Conservation (phyloP, 768 basidiomycete species). For the Pleurotus tuoliensis region DNA sequence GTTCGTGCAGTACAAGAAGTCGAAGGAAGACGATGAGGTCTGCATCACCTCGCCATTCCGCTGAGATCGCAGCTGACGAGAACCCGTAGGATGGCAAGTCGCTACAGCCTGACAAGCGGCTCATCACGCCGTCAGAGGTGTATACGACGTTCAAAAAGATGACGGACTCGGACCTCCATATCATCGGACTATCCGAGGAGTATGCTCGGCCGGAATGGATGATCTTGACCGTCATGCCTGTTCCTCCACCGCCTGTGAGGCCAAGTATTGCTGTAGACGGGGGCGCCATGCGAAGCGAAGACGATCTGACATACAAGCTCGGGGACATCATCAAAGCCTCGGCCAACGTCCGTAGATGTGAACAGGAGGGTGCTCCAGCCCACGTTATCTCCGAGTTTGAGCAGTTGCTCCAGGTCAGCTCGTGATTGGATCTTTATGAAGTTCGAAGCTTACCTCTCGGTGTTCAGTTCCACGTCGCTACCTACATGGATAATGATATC, state of each 20-base stretch:
- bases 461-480: constrained; percentile 91
- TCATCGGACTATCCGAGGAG: constrained; percentile 90
- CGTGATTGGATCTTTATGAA: neutral
- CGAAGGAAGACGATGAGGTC: constrained; percentile 95
- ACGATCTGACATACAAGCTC: constrained; percentile 97
- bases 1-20: constrained; percentile 90
- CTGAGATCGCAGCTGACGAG: constrained; percentile 10
- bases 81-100: constrained; percentile 68
- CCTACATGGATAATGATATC: constrained; percentile 99
- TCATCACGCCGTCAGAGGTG: constrained; percentile 84
- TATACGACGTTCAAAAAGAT: constrained; percentile 96
- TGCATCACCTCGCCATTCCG: constrained; percentile 24
- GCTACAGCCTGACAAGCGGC: constrained; percentile 75
- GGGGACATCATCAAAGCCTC: constrained; percentile 96
- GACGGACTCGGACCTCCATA: constrained; percentile 78
- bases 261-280: constrained; percentile 98
- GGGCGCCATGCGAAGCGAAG: constrained; percentile 94
- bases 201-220: constrained; percentile 99
- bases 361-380: constrained; percentile 95
- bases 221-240: constrained; percentile 96
- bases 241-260: constrained; percentile 96
- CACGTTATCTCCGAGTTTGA: constrained; percentile 96
- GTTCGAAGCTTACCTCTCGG: constrained; percentile 7
- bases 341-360: constrained; percentile 85
- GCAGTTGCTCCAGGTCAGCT: constrained; percentile 86